Conservation (phyloP, 192 early-diverging fungal genomes). For the Chytriomyces sp. region DNA sequence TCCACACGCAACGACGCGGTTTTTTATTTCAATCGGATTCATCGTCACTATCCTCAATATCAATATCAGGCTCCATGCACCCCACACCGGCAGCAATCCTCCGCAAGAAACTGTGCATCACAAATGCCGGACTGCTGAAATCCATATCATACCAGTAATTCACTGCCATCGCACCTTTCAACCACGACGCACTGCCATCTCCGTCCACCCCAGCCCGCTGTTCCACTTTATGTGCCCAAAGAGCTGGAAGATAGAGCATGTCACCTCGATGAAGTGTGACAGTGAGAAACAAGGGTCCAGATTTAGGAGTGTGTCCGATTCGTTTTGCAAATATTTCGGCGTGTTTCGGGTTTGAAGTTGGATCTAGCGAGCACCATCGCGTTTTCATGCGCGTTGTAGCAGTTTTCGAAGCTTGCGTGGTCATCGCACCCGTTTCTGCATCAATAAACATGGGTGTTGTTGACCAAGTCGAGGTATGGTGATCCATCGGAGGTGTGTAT, state of each 20-base stretch:
- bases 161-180: constrained; percentile 45
- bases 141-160: constrained; percentile 64
- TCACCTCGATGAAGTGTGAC: constrained; percentile 43
- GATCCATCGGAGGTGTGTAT: constrained; percentile 33
- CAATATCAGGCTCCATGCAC: constrained; percentile 10
- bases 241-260: constrained; percentile 54
- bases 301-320: background rate
- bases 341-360: constrained; percentile 18
- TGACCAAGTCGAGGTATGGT: background rate
- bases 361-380: constrained; percentile 21
- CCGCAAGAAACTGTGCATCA: constrained; percentile 11
- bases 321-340: constrained; percentile 3
- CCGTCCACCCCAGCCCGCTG: constrained; percentile 28
- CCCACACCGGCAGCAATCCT: constrained; percentile 1
- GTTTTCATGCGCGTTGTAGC: constrained; percentile 28
- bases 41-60: constrained; percentile 4
- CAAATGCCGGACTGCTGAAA: constrained; percentile 8
- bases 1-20: no score
- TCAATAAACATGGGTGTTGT: background rate
- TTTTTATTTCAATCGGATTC: background rate
- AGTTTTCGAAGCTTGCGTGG: background rate
- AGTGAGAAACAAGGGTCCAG: background rate
- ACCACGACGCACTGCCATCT: background rate
- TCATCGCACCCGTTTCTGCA: constrained; percentile 28
- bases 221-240: constrained; percentile 57